Base-by-base conservation (phyloP, 225 moss, liverwort and hornwort genomes). In the Straminergon stramineum region DNA sequence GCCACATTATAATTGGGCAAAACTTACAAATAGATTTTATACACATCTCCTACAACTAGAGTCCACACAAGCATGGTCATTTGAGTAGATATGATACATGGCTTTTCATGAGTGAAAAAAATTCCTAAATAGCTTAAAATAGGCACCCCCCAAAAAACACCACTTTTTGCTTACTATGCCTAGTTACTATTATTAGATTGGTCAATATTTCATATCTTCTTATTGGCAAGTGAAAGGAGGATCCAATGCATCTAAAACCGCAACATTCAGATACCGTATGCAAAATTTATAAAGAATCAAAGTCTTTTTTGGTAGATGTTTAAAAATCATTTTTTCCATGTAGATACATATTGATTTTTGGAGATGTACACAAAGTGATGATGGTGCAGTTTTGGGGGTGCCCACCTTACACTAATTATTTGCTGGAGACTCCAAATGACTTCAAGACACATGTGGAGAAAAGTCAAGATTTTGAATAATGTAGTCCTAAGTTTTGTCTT, bases 121-220 rank as follows among this genome's bases (percentile, higher is more conserved):
- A 14, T 14, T 71, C 26, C 1, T 5, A 27, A 15, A 26, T 41
- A 41, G 15, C 14, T 71, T 15, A 13, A 70, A 0, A 2, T 23
- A 7, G 37, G 7, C 4, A 11, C 11, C 7, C 10, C 1, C 2
- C 2, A 7, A 37, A 7, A 37, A 15, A 1, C 1, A 0, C 5
- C 15, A 26, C 18, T 10, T 74, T 15, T 73, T 73, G 27, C 10
- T 8, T 73, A 16, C 2, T 9, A 27, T 27, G 1, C 26, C 8
- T 43, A 41, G 8, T 71, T 71, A 41, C 5, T 41, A 39, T 39
- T 45, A 74, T 17, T 6, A 28, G 0, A 28, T 0, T 28, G 3
- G 2, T 17, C 28, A 74, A 30, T 12, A 6, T 74, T 28, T 41
- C 17, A 74, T 74, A 45, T 74, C 30, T n/a, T 74, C 17, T 74